Evolutionary conservation across 2,329 filamentous ascomycete genomes (phyloP), one percentile per base, ranked within the genome.

Genomic region (Sordariomycetes sp.): DNA sequence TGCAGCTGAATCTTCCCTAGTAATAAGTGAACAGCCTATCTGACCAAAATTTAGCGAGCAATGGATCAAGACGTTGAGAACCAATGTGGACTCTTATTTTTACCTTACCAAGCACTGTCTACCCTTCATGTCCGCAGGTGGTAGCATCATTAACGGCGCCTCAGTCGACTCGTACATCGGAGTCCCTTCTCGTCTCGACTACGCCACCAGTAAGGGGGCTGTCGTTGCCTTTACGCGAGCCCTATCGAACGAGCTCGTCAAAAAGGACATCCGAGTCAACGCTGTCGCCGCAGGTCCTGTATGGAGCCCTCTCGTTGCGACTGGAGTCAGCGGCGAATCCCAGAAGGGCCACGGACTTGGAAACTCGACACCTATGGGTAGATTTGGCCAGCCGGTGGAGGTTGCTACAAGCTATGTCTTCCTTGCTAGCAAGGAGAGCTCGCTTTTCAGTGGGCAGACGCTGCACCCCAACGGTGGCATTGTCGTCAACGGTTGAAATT

Each of bases 211-310:
- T 6, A 78, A 79, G 45, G 72, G 70, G 6, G 71, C 72, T 17
- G 73, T 78, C 36, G 60, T 65, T 3, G 64, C 65, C 0, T 76
- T 77, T 42, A 76, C 72, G 1, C 56, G 64, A 10, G 57, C 68
- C 5, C 51, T 77, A 24, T 61, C 70, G 0, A 59, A 68, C 39
- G 65, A 76, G 36, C 52, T 75, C 4, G 56, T 66, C n/a, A 56
- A 64, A 2, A 71, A 68, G 44, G 74, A 90, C 55, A 77, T 79
- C 35, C 57, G 70, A 3, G 70, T 76, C 27, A 76, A 66, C 6
- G 58, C 58, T 0, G 57, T 64, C 0, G 61, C 61, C 0, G 59
- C 61, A 0, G 61, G 59, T 2, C 61, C 62, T 0, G 61, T 66
- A 0, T 59, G 64, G 32, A 66, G 61, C 0, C 61, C 62, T 2